These are phyloP conservation scores for Chaetothyriales sp. DNA, from an alignment of 2,329 filamentous ascomycete species.

Conservation along the genomic window DNA sequence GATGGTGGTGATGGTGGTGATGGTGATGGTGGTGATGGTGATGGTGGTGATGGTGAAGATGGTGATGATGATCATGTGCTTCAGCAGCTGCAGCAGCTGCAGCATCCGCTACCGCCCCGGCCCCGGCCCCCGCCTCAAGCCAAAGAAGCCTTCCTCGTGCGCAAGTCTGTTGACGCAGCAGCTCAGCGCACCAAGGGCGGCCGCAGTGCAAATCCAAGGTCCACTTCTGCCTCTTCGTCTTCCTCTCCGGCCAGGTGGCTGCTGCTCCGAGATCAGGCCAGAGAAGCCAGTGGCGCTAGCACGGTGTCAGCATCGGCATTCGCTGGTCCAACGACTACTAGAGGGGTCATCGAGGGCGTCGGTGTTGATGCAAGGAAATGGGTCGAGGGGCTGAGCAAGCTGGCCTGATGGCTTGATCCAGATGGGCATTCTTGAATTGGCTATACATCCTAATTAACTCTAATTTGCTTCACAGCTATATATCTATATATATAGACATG, in stretches of 20 bases:
- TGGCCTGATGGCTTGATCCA: conserved; percentile 26
- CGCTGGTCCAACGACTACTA: conserved; percentile 8
- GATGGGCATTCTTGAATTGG: background rate
- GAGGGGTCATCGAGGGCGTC: conserved; percentile 26
- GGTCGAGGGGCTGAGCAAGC: conserved; percentile 32
- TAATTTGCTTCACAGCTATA: too few relatives aligned
- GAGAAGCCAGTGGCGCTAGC: conserved; percentile 22
- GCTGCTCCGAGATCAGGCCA: conserved; percentile 17
- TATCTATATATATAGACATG: too few relatives aligned
- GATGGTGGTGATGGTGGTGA: background rate
- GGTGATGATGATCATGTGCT: too few relatives aligned
- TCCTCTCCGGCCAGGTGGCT: conserved; percentile 15
- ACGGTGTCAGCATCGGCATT: background rate
- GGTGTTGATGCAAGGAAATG: conserved; percentile 35
- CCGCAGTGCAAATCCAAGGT: background rate
- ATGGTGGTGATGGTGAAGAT: background rate
- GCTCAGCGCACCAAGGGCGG: too few relatives aligned
- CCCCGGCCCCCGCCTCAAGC: background rate
- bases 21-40: background rate
- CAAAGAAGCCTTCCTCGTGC: conserved; percentile 33
- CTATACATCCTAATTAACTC: background rate
- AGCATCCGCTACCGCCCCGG: background rate
- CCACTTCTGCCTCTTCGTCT: background rate
- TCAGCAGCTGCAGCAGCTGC: too few relatives aligned
- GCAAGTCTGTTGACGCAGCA: conserved; percentile 2